Evolutionary conservation across 768 basidiomycete species (phyloP).

Genomic region (Cystobasidium ongulense): DNA sequence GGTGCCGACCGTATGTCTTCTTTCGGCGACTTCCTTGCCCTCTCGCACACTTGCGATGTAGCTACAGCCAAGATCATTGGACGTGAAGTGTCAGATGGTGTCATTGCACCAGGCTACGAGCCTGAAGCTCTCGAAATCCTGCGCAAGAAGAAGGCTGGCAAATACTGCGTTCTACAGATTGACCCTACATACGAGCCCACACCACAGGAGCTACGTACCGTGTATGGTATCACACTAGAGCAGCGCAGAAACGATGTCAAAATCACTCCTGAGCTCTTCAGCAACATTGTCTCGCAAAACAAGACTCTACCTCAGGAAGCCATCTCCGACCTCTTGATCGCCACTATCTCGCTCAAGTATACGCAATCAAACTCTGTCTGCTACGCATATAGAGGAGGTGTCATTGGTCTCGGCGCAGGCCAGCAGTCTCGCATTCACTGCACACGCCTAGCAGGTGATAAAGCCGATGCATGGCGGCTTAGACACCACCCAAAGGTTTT

Average conservation of each 20-base stretch:
- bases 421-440: conserved; percentile 99
- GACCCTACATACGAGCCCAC: conserved; percentile 73
- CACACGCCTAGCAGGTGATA: conserved; percentile 90
- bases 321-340: conserved; percentile 84
- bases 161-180: conserved; percentile 96
- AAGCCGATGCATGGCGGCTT: conserved; percentile 99
- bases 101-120: conserved; percentile 90
- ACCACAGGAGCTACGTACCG: conserved; percentile 81
- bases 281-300: conserved; percentile 70
- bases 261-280: conserved; percentile 70
- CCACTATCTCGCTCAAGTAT: conserved; percentile 93
- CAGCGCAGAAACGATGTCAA: conserved; percentile 84
- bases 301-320: conserved; percentile 65
- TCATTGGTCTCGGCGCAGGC: conserved; percentile 91
- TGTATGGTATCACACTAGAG: conserved; percentile 82
- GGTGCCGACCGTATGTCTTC: conserved; percentile 99
- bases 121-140: conserved; percentile 80
- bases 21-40: conserved; percentile 96
- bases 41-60: conserved; percentile 84
- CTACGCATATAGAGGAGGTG: conserved; percentile 82
- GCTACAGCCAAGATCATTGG: conserved; percentile 94
- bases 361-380: conserved; percentile 99
- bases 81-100: conserved; percentile 96
- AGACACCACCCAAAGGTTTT: conserved; percentile 92
- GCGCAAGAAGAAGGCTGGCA: conserved; percentile 92